Evolutionary conservation across 495 filamentous ascomycete genomes (phyloP).

Genomic region (Hyaloscypha finlandica): DNA sequence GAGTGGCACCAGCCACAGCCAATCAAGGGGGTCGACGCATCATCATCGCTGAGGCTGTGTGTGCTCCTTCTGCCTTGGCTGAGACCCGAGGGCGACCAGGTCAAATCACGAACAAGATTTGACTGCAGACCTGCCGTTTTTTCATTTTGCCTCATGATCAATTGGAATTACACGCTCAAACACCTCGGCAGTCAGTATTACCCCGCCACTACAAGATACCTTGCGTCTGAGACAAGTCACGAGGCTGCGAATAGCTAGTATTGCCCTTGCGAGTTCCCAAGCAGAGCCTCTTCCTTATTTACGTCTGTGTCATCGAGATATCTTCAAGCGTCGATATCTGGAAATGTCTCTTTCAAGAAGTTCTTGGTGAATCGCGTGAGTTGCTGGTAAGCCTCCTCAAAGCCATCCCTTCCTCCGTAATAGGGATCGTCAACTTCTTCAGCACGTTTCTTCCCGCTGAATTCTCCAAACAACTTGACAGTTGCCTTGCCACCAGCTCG

Average conservation of each 20-base stretch:
- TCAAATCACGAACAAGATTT: background rate
- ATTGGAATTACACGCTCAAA: background rate
- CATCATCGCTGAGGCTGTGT: conserved; percentile 10
- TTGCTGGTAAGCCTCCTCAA: conserved; percentile 85
- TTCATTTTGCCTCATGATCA: conserved; percentile 1
- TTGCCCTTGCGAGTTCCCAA: background rate
- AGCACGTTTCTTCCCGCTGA: conserved; percentile 62
- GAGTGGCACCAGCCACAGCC: background rate
- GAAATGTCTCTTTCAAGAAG: conserved; percentile 44
- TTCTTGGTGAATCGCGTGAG: conserved; percentile 75
- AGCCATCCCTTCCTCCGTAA: conserved; percentile 81
- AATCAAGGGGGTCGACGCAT: background rate
- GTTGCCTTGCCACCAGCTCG: conserved; percentile 53
- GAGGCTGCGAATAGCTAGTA: background rate
- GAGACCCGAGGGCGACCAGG: background rate
- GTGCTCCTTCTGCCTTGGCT: background rate
- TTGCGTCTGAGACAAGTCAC: conserved; percentile 5
- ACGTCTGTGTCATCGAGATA: background rate
- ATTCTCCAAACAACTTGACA: conserved; percentile 86
- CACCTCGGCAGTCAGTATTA: background rate
- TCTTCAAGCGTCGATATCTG: conserved; percentile 17
- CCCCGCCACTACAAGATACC: conserved; percentile 1
- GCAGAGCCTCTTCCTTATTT: background rate
- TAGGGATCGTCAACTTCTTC: conserved; percentile 90
- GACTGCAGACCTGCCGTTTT: background rate